Conservation (phyloP, 768 basidiomycete species). For the Lactifluus hygrophoroides region DNA sequence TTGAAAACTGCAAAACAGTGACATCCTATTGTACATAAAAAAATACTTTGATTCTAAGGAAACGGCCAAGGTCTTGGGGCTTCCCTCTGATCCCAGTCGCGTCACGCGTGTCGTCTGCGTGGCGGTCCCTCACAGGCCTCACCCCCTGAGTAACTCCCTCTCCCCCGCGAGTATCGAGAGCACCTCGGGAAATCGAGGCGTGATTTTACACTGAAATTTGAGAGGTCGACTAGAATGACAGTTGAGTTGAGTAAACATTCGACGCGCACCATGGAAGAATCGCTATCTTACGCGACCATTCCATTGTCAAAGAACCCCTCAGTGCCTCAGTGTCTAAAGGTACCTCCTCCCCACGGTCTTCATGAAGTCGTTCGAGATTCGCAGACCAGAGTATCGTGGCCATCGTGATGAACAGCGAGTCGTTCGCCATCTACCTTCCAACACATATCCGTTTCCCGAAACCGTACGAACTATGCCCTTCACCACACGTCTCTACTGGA, state of each 20-base stretch:
- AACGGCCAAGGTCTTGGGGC: too few relatives aligned
- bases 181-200: neutral
- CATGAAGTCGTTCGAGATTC: constrained; percentile 5
- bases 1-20: too few relatives aligned
- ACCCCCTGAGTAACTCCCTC: neutral
- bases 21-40: too few relatives aligned
- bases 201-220: neutral
- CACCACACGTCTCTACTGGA: constrained; percentile 4
- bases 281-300: neutral
- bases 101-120: too few relatives aligned
- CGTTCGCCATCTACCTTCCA: constrained; percentile 17
- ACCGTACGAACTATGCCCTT: constrained; percentile 15
- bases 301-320: neutral
- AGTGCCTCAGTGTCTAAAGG: neutral
- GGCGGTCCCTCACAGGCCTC: neutral
- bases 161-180: neutral
- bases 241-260: neutral
- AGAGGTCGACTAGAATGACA: neutral
- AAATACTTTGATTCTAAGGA: too few relatives aligned
- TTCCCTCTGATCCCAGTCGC: too few relatives aligned
- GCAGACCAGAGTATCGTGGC: constrained; percentile 19
- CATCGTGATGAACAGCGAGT: constrained; percentile 18
- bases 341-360: constrained; percentile 6
- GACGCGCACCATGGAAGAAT: neutral
- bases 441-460: constrained; percentile 18